Base-by-base conservation (phyloP, 129 eudicot genomes). In the Chrysanthemum seticuspe region DNA sequence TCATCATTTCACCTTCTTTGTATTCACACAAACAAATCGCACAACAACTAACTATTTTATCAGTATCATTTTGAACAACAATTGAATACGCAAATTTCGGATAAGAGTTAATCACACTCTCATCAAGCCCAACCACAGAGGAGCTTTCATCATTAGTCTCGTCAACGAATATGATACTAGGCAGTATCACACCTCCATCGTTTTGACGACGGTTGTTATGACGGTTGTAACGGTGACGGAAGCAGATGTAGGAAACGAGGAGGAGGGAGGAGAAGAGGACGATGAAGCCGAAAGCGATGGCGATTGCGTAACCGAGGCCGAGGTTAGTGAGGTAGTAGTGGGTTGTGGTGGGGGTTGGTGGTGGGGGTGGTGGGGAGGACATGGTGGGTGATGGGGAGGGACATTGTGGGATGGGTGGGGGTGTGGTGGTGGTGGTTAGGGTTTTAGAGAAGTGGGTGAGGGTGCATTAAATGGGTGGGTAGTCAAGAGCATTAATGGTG, bases 21-120 rank as follows among this genome's bases (percentile, higher is more conserved):
- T 89, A 93, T 70, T 93, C 98, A 40, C 90, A 82, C 85, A 93
- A 69, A 74, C 98, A 93, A 54, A 93, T 89, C 44, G 98, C 72
- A 51, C 98, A 93, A 25, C 2, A 2, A 27, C 3, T 2, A 27
- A 79, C 80, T 1, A 82, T 19, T 19, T 19, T 21, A 36, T 87
- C 89, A 56, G 70, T 73, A 2, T 64, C 15, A 13, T 5, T 5
- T 2, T 52, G 16, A 0, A 44, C 65, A n/a, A 2, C 31, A 27
- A 27, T 3, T 2, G 73, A 65, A 78, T 70, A 90, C 48, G 74
- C 71, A 66, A 87, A 73, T 74, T 81, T 93, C 8, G 98, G 98
- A 65, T 93, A 93, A 6, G 98, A 89, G 29, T 90, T 87, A 21
- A 93, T 93, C 50, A 86, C 97, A 10, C 79, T 76, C 44, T 75